phyloP scores from a whole-genome alignment of 306 rosid species.

The Cotoneaster glaucophyllus region DNA sequence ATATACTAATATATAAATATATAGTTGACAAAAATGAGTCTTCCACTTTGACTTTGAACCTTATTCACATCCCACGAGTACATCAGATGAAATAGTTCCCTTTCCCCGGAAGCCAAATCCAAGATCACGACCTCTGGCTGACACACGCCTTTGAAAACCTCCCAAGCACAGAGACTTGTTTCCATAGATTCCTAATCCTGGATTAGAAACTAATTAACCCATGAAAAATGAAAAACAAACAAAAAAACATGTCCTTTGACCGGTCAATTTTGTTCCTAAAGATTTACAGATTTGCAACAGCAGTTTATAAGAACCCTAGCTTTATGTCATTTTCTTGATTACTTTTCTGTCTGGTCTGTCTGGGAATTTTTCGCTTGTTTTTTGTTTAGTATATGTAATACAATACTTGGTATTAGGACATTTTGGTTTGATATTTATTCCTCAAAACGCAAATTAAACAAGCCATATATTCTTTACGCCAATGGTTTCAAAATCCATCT shows the following conservation, averaged over 20 bases:
- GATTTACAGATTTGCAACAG: neutral
- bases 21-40: neutral
- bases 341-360: neutral
- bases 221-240: neutral
- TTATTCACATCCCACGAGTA: neutral
- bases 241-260: neutral
- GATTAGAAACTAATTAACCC: neutral
- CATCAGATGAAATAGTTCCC: neutral
- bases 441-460: no score
- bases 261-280: neutral
- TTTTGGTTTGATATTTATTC: no score
- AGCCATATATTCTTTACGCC: no score
- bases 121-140: neutral
- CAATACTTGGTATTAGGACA: no score
- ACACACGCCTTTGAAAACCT: neutral
- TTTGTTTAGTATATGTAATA: neutral
- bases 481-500: neutral
- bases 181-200: neutral
- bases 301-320: neutral
- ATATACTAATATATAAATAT: no score
- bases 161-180: neutral
- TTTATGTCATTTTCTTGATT: neutral
- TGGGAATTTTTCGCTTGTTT: neutral
- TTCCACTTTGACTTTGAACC: neutral
- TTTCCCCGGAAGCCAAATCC: constrained; percentile 2